Percentiles rank a stretch among this genome's conserved stretches.
Evolutionary conservation across 2,329 filamentous ascomycete genomes (phyloP).

Genomic region (Aspergillus pseudoviridinutans): DNA sequence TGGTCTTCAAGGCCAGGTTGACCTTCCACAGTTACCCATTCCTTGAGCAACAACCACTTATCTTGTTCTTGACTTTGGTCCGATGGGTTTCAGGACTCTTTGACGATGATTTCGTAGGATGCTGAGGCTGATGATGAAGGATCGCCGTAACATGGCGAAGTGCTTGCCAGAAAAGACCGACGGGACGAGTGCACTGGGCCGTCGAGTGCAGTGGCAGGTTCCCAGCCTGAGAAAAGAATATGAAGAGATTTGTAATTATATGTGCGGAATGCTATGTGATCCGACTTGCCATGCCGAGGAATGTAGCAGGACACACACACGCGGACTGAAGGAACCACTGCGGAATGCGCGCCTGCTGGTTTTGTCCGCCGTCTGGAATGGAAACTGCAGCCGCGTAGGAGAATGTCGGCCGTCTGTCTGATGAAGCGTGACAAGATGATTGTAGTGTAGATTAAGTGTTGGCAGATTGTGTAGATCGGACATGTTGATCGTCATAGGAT

Average conservation of each 20-base stretch:
- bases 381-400: constrained; percentile 8
- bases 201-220: not conserved
- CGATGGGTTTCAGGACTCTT: not conserved
- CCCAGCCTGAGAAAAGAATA: not conserved
- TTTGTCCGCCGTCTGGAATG: constrained; percentile 15
- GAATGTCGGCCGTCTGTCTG: not conserved
- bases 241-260: constrained; percentile 10
- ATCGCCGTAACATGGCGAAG: constrained; percentile 3
- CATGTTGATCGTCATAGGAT: not conserved
- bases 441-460: not conserved
- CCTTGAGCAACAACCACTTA: constrained; percentile 3
- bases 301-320: constrained; percentile 12
- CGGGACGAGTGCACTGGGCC: not conserved
- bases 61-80: not conserved
- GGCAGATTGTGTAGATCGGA: not conserved
- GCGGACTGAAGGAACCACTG: not conserved
- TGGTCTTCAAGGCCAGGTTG: constrained; percentile 17
- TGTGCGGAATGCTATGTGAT: constrained; percentile 16
- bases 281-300: constrained; percentile 15
- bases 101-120: not conserved
- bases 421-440: not conserved
- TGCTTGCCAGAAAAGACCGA: constrained; percentile 1
- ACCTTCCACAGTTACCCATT: constrained; percentile 8
- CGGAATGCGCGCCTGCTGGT: constrained; percentile 13
- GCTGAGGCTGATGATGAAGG: not conserved